A percentile compares a stretch with the other conserved stretches of the same genome.
These are phyloP conservation scores for Fusarium veterinarium DNA, from an alignment of 2,329 filamentous ascomycete genomes.

Conservation along the genomic window DNA sequence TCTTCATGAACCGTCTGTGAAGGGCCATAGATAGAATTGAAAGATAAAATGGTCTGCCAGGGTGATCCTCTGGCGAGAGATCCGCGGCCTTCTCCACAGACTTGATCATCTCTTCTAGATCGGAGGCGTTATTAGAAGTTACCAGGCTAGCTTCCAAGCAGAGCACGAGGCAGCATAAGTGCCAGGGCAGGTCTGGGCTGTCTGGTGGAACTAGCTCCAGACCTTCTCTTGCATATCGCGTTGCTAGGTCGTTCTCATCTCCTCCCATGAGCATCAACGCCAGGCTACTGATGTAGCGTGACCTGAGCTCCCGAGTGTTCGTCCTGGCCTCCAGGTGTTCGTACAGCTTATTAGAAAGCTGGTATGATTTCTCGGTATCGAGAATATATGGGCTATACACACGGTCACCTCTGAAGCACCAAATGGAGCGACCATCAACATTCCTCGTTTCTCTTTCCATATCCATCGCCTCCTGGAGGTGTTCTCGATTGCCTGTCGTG, in stretches of 20 bases:
- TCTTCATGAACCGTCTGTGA: background rate
- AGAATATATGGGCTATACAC: background rate
- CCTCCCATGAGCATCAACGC: background rate
- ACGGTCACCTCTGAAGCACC: background rate
- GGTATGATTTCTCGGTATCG: background rate
- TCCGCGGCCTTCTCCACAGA: accelerated
- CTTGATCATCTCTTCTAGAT: background rate
- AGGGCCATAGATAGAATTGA: accelerated
- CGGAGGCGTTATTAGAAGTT: accelerated
- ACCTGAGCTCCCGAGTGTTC: accelerated
- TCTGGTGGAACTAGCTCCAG: accelerated
- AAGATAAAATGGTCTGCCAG: background rate
- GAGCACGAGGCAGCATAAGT: background rate
- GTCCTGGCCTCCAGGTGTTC: accelerated
- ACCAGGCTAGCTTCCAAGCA: accelerated
- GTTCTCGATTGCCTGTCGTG: accelerated
- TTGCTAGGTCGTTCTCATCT: background rate
- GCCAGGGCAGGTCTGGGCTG: background rate
- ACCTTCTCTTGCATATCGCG: background rate
- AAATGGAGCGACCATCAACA: background rate
- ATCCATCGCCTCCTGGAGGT: background rate
- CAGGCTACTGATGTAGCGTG: background rate
- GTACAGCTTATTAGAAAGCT: background rate
- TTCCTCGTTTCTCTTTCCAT: background rate
- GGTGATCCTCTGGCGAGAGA: accelerated